Evolutionary conservation across 192 early-diverging fungal species (phyloP).

Genomic region (Umbelopsis ramanniana): DNA sequence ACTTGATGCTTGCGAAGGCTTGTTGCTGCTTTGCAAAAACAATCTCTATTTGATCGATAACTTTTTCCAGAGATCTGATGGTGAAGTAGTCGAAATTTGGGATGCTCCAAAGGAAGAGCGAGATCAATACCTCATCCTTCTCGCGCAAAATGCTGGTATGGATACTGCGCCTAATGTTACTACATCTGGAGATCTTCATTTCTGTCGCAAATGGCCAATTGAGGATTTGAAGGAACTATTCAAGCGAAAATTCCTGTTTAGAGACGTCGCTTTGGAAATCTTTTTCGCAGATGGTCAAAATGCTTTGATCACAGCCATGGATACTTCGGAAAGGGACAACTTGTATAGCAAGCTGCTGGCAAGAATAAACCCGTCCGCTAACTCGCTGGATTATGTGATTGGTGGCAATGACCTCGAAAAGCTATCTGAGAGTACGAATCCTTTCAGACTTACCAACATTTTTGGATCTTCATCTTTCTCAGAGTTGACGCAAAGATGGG

Average conservation of each 20-base stretch:
- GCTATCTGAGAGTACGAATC: constrained; percentile 29
- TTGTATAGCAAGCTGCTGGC: constrained; percentile 64
- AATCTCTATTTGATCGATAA: constrained; percentile 78
- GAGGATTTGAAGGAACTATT: constrained; percentile 71
- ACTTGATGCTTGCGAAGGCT: constrained; percentile 71
- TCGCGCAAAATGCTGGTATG: constrained; percentile 55
- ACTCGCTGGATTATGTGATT: constrained; percentile 52
- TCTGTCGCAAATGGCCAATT: constrained; percentile 55
- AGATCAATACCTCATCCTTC: constrained; percentile 59
- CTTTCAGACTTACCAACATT: constrained; percentile 61
- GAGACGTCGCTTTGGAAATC: constrained; percentile 78
- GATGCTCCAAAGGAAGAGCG: constrained; percentile 66
- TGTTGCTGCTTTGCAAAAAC: constrained; percentile 68
- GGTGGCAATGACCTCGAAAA: constrained; percentile 42
- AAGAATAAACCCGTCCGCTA: constrained; percentile 54
- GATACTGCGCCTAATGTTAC: constrained; percentile 39
- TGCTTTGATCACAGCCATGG: constrained; percentile 71
- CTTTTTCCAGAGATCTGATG: constrained; percentile 63
- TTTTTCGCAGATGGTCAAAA: constrained; percentile 80
- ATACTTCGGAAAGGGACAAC: constrained; percentile 62
- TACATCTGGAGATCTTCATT: constrained; percentile 49
- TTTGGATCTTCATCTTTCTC: constrained; percentile 65
- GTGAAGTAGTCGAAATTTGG: constrained; percentile 74
- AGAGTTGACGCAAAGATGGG: constrained; percentile 82
- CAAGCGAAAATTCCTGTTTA: constrained; percentile 63